Percentiles rank a stretch among this genome's conserved stretches.
Evolutionary conservation across 176 grass and related monocot species (phyloP).

Genomic region (Panicum miliaceum): DNA sequence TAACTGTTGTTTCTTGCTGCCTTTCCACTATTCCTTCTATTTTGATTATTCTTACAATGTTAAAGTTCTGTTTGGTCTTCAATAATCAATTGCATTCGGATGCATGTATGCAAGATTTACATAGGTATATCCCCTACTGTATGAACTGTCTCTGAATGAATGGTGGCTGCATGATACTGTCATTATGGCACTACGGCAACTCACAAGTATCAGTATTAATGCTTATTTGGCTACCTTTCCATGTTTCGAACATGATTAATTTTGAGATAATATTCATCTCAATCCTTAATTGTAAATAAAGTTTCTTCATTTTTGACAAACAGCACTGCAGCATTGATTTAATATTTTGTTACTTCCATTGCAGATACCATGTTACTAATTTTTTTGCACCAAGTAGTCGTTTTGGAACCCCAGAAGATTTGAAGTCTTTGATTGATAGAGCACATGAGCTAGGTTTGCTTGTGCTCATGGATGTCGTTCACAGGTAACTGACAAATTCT

Average conservation of each 20-base stretch:
- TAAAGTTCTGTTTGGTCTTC: constrained; percentile 8
- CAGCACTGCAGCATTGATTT: neutral
- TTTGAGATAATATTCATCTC: constrained; percentile 1
- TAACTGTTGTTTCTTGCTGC: neutral
- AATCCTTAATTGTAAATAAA: neutral
- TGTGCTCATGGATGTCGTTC: constrained; percentile 99
- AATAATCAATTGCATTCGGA: neutral
- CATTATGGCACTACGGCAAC: constrained; percentile 9
- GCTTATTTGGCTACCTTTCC: neutral
- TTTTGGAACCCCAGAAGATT: constrained; percentile 95
- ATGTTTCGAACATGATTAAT: constrained; percentile 11
- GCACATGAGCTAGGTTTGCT: constrained; percentile 93
- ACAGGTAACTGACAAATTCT: constrained; percentile 64
- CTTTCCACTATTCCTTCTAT: constrained; percentile 9
- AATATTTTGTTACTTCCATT: constrained; percentile 46
- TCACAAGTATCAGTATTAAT: neutral
- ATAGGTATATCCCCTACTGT: constrained; percentile 11
- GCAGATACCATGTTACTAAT: constrained; percentile 98
- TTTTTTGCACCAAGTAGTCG: constrained; percentile 98
- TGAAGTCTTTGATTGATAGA: constrained; percentile 96
- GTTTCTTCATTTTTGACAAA: neutral
- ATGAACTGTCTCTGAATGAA: neutral
- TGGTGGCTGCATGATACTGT: constrained; percentile 10
- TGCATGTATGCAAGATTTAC: constrained; percentile 4
- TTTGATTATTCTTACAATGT: constrained; percentile 17